Percentiles rank a stretch among this genome's conserved stretches.
Conservation (phyloP, 2,329 filamentous ascomycete species). For the Diaporthe sp. region DNA sequence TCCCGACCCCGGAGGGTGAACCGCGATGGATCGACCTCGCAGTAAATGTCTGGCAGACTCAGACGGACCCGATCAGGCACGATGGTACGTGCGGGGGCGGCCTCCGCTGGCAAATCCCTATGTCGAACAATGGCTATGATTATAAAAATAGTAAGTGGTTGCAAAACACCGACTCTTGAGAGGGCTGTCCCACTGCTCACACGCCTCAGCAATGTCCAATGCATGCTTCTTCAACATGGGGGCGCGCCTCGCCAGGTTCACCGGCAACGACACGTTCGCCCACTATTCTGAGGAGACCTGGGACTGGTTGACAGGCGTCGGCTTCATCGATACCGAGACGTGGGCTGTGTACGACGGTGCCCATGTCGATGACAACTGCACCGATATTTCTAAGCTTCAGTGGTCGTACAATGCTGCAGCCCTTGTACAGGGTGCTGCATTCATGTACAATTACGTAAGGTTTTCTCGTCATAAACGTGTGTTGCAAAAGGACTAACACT, state of each 20-base stretch:
- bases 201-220: conserved; percentile 55
- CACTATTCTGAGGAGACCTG: conserved; percentile 67
- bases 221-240: conserved; percentile 65
- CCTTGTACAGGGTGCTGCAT: conserved; percentile 67
- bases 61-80: conserved; percentile 34
- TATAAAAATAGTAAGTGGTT: conserved; percentile 24
- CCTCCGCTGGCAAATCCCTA: conserved; percentile 36
- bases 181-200: not conserved
- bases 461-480: conserved; percentile 44
- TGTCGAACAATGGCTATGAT: conserved; percentile 32
- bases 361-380: conserved; percentile 65
- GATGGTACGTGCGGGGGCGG: conserved; percentile 38
- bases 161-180: not conserved
- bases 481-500: conserved; percentile 6
- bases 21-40: conserved; percentile 38
- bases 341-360: conserved; percentile 74
- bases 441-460: conserved; percentile 67
- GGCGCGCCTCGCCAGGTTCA: conserved; percentile 74
- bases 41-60: conserved; percentile 37
- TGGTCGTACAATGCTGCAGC: conserved; percentile 70
- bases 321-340: conserved; percentile 64
- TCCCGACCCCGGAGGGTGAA: conserved; percentile 25
- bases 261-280: conserved; percentile 66
- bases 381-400: conserved; percentile 63
- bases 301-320: conserved; percentile 67